Percentiles rank a stretch among this genome's conserved stretches.
Evolutionary conservation across 2,329 filamentous ascomycete species (phyloP).

Genomic region (Fusarium palustre): DNA sequence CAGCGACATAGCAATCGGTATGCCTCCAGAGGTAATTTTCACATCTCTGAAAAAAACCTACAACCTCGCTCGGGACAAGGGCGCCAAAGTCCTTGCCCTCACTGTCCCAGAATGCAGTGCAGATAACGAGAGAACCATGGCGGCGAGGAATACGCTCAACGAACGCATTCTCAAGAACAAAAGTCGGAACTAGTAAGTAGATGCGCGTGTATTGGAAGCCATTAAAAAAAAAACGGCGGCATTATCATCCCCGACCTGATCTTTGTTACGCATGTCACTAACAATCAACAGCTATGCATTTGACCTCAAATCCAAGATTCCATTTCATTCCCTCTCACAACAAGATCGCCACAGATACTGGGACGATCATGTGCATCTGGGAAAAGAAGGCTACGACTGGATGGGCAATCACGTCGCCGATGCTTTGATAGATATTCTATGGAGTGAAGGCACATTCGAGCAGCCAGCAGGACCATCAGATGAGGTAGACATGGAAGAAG

Average conservation of each 20-base stretch:
- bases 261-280: background rate
- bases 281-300: constrained; percentile 62
- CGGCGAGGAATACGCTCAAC: constrained; percentile 62
- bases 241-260: too few relatives aligned
- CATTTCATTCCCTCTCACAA: constrained; percentile 63
- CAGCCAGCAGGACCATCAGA: constrained; percentile 12
- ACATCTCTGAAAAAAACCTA: constrained; percentile 62
- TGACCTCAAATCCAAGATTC: constrained; percentile 66
- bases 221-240: too few relatives aligned
- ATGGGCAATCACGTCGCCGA: constrained; percentile 70
- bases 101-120: constrained; percentile 68
- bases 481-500: constrained; percentile 8
- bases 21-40: constrained; percentile 58
- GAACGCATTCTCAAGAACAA: constrained; percentile 62
- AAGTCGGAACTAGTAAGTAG: constrained; percentile 64
- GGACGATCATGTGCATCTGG: constrained; percentile 72
- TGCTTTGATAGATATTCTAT: constrained; percentile 61
- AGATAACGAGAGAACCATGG: constrained; percentile 47
- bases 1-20: constrained; percentile 63
- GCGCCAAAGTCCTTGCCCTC: constrained; percentile 69
- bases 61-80: constrained; percentile 60
- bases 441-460: constrained; percentile 47
- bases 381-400: constrained; percentile 68
- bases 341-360: constrained; percentile 63
- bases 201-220: too few relatives aligned